Evolutionary conservation across 768 basidiomycete species (phyloP), one percentile per base, ranked within the genome.

Genomic region (Leccinum uliginosum): DNA sequence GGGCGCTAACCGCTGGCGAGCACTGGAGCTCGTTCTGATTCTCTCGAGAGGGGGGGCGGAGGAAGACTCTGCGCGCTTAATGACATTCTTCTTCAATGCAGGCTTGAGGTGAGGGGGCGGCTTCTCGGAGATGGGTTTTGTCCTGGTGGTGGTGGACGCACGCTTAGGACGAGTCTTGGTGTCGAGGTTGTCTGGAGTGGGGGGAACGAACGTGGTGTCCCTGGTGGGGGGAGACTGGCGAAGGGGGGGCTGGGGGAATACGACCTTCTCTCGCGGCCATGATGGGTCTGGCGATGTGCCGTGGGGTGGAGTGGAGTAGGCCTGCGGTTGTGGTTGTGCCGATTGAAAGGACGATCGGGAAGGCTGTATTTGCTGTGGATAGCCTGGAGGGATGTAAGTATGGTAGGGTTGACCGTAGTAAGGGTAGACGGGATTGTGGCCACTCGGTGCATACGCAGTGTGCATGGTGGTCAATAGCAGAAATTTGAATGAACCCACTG

Each of bases 21-120:
- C 65, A 49, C 73, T 71, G 2, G 81, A 80, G 57, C 64, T 74
- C n/a, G 77, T 78, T 58, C 80, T 75, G 12, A 71, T 73, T 55
- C 79, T 72, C 49, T 72, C 64, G 11, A 75, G 65, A 45, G 71
- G 68, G 21, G 56, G 51, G 50, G 62, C 56, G 11, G 64, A 57
- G 34, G 69, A 61, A 27, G 71, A 63, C 15, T 62, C 61, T 26
- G 66, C 53, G 19, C 61, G 71, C 57, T 56, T 70, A 53, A 58
- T 58, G 19, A 67, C 67, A 19, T 74, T 64, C 65, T 79, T 83
- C 68, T 83, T 87, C 67, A 87, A 69, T 0, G 83, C 84, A 32
- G 86, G 80, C 70, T 78, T 86, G 40, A 83, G 73, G 12, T 71
- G 78, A 2, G 72, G 72, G 12, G 73, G 78, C 2, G 71, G 74